Conservation (phyloP, 2,329 filamentous ascomycete species). For the Diaporthe nobilis region DNA sequence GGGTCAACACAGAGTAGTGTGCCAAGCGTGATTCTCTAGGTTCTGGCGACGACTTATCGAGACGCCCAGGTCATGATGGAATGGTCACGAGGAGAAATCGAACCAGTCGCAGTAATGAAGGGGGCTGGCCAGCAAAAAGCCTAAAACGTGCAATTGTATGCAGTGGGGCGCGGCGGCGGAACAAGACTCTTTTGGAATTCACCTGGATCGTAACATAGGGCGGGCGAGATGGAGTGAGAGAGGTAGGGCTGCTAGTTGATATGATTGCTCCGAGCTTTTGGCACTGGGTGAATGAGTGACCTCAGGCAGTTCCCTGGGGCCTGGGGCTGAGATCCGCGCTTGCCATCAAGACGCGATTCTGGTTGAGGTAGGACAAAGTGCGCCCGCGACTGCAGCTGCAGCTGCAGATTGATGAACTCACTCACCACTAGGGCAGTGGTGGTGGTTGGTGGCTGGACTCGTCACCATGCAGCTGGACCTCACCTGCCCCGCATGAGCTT, state of each 20-base stretch:
- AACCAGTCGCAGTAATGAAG: neutral
- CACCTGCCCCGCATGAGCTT: slow-evolving; percentile 28
- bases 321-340: slow-evolving; percentile 28
- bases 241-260: neutral
- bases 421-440: slow-evolving; percentile 13
- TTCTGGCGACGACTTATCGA: slow-evolving; percentile 18
- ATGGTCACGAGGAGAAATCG: slow-evolving; percentile 1
- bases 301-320: neutral
- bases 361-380: slow-evolving; percentile 21
- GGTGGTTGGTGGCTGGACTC: slow-evolving; percentile 20
- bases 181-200: slow-evolving; percentile 1
- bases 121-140: slow-evolving; percentile 9
- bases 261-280: neutral
- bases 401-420: slow-evolving; percentile 18
- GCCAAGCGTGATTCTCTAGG: neutral
- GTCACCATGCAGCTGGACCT: slow-evolving; percentile 9
- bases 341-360: slow-evolving; percentile 31
- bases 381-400: neutral
- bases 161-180: slow-evolving; percentile 10
- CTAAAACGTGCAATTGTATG: slow-evolving; percentile 14
- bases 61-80: slow-evolving; percentile 16
- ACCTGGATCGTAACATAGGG: slow-evolving; percentile 2
- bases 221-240: neutral
- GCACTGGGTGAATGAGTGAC: neutral
- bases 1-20: slow-evolving; percentile 5